Evolutionary conservation across 164 flowering plant genomes (phyloP).

Genomic region (Tetracentron sinense): DNA sequence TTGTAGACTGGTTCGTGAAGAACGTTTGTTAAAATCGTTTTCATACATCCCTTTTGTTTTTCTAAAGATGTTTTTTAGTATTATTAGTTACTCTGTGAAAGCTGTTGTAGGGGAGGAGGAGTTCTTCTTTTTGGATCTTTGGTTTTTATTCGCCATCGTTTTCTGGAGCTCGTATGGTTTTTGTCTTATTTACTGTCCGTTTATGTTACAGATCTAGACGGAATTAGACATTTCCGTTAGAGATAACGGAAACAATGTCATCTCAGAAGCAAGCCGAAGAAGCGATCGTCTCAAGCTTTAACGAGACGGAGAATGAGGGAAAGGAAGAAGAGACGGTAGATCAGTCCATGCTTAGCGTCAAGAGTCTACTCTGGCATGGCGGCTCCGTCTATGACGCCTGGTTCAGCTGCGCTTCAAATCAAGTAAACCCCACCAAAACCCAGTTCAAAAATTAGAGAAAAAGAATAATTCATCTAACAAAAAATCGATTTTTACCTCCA

Average conservation of each 20-base stretch:
- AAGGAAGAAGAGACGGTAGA: slow-evolving; percentile 33
- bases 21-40: background rate
- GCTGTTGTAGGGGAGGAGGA: background rate
- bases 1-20: slow-evolving; percentile 1
- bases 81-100: background rate
- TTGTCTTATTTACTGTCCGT: slow-evolving; percentile 54
- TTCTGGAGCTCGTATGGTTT: slow-evolving; percentile 22
- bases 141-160: slow-evolving; percentile 34
- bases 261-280: slow-evolving; percentile 81
- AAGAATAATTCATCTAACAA: background rate
- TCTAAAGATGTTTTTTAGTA: background rate
- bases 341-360: slow-evolving; percentile 39
- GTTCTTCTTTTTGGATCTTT: slow-evolving; percentile 26
- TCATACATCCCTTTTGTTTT: background rate
- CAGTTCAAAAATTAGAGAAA: background rate
- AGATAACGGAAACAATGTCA: slow-evolving; percentile 40
- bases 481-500: background rate
- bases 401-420: slow-evolving; percentile 91
- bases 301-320: slow-evolving; percentile 40
- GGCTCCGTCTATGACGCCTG: slow-evolving; percentile 91
- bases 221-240: slow-evolving; percentile 17
- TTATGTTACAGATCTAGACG: slow-evolving; percentile 47
- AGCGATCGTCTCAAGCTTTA: slow-evolving; percentile 64
- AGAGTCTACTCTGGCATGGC: slow-evolving; percentile 78
- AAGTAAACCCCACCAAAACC: slow-evolving; percentile 31